Base-by-base conservation (phyloP, 2,329 filamentous ascomycete species). In the Verticillium zaregamsianum region DNA sequence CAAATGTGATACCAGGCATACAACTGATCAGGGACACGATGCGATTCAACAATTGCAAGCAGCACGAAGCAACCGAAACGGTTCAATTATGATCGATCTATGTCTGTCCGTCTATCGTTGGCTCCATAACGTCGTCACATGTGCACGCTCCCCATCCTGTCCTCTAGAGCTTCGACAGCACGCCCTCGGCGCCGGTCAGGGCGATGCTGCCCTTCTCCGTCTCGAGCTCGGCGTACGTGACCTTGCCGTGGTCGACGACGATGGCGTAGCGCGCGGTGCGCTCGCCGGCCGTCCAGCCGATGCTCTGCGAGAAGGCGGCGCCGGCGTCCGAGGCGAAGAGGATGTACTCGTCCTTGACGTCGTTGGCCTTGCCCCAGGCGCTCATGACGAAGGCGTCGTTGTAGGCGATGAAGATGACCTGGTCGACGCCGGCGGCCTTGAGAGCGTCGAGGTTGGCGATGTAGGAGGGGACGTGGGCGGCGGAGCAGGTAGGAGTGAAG, bases 301-400 rank as follows among this genome's bases (percentile, higher is more conserved):
- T 84, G 73, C 82, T 83, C 82, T 90, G 88, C 76, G 87, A 90
- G 84, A 96, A 96, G 71, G 85, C 86, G 67, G 86, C 83, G 61
- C 76, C 78, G 67, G 76, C 72, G 76, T 96, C 92, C 69, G 86
- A 88, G 72, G 92, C 85, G 82, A 96, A 95, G 69, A 95, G 82
- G 67, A 86, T 82, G 62, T 75, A 82, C 68, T 94, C 89, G 66
- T 88, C 86, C 72, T 85, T 88, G 72, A 94, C 82, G 59, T 83
- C 83, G 79, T 96, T 94, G 72, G 92, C 92, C 85, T 96, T 96
- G 78, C 87, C 90, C 91, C 91, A 95, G 60, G 90, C 92, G 70
- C 87, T 89, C 91, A 94, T 94, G 76, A 96, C 92, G 73, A 83
- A 96, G 66, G 88, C 81, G 78, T 96, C 93, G 78, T 96, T 96